Evolutionary conservation across 2,329 filamentous ascomycete species (phyloP), one percentile per base, ranked within the genome.

Genomic region (Xylariaceae sp.): DNA sequence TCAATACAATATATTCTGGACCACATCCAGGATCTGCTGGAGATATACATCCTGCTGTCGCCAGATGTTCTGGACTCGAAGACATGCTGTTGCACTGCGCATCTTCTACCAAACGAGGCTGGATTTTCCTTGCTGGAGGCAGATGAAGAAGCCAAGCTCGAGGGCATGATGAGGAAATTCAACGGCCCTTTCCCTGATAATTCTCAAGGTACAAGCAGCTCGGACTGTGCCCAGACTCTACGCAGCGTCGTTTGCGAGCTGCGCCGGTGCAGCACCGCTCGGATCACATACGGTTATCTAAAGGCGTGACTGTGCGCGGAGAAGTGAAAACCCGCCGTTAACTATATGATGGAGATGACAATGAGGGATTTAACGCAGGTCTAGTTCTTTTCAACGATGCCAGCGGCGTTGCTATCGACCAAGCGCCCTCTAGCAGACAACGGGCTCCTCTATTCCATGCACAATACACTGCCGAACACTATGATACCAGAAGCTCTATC

Each of bases 21-120:
- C 23, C 46, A 47, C n/a, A 53, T 53, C 3, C 27, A 26, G 39
- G 50, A 50, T n/a, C 29, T 59, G 16, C 35, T 43, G 4, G 53
- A 59, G 47, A 36, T 59, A 33, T 57, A 59, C 46, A 42, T 57
- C 23, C 36, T 59, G 18, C 16, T 59, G 24, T 48, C 53, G 20
- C 30, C 41, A 3, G 46, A 45, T 30, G 39, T 42, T 18, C 16
- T 56, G 27, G 18, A 35, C 6, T 40, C 33, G 2, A 32, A 42
- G 35, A 27, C 24, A n/a, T 20, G 23, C 15, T 21, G 18, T 13
- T 21, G 23, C 13, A 11, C 40, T 15, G 16, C 37, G 43, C 32
- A 6, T n/a, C 20, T 3, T 23, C 18, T 8, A 15, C 27, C 23
- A n/a, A 40, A 29, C 21, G 24, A 10, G 7, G 33, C 15, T 5